Conservation (phyloP, 352 stramenopile genomes). For the Paralagenidium karlingii region DNA sequence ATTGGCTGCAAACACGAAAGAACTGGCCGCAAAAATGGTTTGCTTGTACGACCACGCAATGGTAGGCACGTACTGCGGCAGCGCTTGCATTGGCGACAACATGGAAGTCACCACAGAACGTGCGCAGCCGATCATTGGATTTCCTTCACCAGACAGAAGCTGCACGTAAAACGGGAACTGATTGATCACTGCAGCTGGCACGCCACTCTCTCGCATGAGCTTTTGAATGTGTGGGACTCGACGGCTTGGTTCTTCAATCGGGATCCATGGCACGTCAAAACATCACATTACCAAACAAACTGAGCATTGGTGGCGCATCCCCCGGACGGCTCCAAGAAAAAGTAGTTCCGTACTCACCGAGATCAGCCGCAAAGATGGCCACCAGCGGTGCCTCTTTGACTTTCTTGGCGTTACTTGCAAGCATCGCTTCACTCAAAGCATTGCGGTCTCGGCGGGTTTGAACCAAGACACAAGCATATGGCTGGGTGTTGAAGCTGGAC, state of each 20-base stretch:
- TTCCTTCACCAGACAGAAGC: constrained; percentile 58
- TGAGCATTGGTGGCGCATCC: not conserved
- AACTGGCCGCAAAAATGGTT: constrained; percentile 51
- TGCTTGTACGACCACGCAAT: constrained; percentile 78
- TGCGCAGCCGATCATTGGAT: constrained; percentile 26
- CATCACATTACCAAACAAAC: not conserved
- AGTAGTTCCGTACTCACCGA: constrained; percentile 14
- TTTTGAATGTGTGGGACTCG: constrained; percentile 60
- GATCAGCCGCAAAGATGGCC: constrained; percentile 67
- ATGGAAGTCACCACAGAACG: constrained; percentile 41
- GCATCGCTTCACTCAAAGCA: constrained; percentile 57
- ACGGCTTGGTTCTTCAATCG: constrained; percentile 39
- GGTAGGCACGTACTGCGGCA: constrained; percentile 44
- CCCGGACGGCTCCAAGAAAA: not conserved
- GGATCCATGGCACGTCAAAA: constrained; percentile 1
- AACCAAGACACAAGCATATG: constrained; percentile 67
- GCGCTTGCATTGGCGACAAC: constrained; percentile 46
- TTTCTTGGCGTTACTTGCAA: constrained; percentile 56
- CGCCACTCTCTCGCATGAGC: constrained; percentile 43
- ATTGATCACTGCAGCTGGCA: constrained; percentile 22
- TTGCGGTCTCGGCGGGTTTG: constrained; percentile 54
- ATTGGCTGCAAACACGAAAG: constrained; percentile 59
- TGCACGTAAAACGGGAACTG: constrained; percentile 50
- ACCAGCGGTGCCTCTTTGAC: constrained; percentile 67
- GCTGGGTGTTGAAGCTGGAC: constrained; percentile 72